Conservation (phyloP, 768 basidiomycete genomes). For the Mycena galericulata region DNA sequence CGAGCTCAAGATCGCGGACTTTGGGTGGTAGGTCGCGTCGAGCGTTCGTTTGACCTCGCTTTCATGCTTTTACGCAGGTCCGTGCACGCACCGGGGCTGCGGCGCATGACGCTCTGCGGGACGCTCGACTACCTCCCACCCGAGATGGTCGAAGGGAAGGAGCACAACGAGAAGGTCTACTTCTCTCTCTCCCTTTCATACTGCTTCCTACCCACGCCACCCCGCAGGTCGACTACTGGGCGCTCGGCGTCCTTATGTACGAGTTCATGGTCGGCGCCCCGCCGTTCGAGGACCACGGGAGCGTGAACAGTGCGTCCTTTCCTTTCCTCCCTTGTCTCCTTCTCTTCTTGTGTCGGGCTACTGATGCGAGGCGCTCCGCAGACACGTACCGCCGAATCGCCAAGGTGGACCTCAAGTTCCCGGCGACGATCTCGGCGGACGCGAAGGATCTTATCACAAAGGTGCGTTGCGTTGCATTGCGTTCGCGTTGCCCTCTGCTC, state of each 20-base stretch:
- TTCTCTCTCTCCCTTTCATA: not conserved
- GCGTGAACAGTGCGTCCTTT: slow-evolving; percentile 73
- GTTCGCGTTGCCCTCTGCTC: too few relatives aligned
- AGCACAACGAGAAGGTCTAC: slow-evolving; percentile 76
- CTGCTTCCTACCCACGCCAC: slow-evolving; percentile 47
- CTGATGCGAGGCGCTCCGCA: slow-evolving; percentile 42
- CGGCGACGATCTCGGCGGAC: slow-evolving; percentile 67
- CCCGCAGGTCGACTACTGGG: slow-evolving; percentile 98
- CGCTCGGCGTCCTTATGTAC: slow-evolving; percentile 94
- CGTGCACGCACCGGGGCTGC: slow-evolving; percentile 93
- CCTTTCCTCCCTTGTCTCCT: not conserved
- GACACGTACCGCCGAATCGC: slow-evolving; percentile 94
- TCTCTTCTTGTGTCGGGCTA: not conserved
- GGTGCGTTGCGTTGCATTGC: too few relatives aligned
- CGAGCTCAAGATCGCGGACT: slow-evolving; percentile 98
- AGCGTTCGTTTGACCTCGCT: not conserved
- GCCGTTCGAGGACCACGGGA: slow-evolving; percentile 86
- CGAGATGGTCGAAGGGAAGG: slow-evolving; percentile 96
- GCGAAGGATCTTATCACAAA: slow-evolving; percentile 74
- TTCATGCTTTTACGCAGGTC: slow-evolving; percentile 10
- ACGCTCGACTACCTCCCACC: slow-evolving; percentile 97
- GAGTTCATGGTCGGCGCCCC: slow-evolving; percentile 90
- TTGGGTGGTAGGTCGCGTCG: slow-evolving; percentile 83
- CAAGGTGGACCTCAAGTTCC: slow-evolving; percentile 84
- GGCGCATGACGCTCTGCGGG: slow-evolving; percentile 92